Percentiles rank a stretch among this genome's conserved stretches.
Conservation (phyloP, 2,329 filamentous ascomycete species). For the Orbilia javanica region DNA sequence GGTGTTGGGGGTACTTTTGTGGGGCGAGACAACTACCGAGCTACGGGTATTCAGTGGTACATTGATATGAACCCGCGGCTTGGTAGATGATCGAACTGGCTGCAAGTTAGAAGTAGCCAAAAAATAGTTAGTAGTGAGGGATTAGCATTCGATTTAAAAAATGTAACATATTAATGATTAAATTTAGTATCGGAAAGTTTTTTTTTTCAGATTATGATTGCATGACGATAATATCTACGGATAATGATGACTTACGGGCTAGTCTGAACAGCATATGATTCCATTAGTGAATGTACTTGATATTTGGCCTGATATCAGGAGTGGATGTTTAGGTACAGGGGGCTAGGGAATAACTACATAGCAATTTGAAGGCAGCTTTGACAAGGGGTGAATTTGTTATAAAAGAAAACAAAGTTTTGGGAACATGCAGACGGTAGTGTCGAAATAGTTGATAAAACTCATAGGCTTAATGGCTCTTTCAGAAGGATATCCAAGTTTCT, state of each 20-base stretch:
- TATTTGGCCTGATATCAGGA: conserved; percentile 32
- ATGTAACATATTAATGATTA: background rate
- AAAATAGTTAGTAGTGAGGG: background rate
- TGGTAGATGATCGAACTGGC: conserved; percentile 1
- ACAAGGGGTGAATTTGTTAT: background rate
- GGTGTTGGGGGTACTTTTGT: conserved; percentile 62
- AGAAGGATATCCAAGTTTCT: background rate
- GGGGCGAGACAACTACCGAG: conserved; percentile 63
- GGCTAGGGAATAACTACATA: background rate
- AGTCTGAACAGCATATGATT: background rate
- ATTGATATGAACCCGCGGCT: conserved; percentile 39
- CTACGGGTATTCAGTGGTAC: conserved; percentile 63
- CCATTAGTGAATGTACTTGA: conserved; percentile 26
- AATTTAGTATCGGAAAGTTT: no score
- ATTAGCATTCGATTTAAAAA: background rate
- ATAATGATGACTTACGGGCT: no score
- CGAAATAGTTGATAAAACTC: no score
- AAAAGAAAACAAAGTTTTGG: no score
- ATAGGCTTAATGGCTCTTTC: background rate
- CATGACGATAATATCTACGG: no score
- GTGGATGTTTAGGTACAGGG: conserved; percentile 3
- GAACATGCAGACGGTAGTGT: no score
- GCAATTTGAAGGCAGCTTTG: background rate
- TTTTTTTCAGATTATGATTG: no score
- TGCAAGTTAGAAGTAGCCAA: background rate